Percentiles rank a stretch among this genome's conserved stretches.
These are phyloP conservation scores for Leccinum angustisporum DNA, from an alignment of 1,284 basidiomycete species.

Conservation along the genomic window DNA sequence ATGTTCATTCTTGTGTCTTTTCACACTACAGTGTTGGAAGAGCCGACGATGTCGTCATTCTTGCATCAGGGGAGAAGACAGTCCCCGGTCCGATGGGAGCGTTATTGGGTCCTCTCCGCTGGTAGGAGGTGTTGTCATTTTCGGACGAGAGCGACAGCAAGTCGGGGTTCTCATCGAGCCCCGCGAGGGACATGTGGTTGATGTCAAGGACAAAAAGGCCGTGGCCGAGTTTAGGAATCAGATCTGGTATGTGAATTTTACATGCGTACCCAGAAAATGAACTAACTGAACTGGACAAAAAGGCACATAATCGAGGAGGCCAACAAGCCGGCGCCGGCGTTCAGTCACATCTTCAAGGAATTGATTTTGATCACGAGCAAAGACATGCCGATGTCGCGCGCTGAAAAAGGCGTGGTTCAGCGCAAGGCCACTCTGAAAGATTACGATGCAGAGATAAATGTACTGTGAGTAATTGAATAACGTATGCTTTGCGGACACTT, in stretches of 20 bases:
- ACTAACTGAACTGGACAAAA: neutral
- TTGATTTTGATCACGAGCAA: slow-evolving; percentile 5
- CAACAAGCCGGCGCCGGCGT: slow-evolving; percentile 27
- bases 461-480: slow-evolving; percentile 21
- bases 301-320: slow-evolving; percentile 31
- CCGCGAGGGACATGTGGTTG: slow-evolving; percentile 20
- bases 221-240: slow-evolving; percentile 32
- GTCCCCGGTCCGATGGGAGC: slow-evolving; percentile 34
- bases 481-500: neutral
- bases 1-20: neutral
- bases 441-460: slow-evolving; percentile 29
- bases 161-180: slow-evolving; percentile 44
- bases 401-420: slow-evolving; percentile 28
- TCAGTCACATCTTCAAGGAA: slow-evolving; percentile 28
- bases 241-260: slow-evolving; percentile 35
- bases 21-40: neutral
- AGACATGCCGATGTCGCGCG: slow-evolving; percentile 11
- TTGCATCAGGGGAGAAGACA: slow-evolving; percentile 33
- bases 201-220: slow-evolving; percentile 28
- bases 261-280: neutral
- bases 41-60: slow-evolving; percentile 22
- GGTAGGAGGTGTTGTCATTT: slow-evolving; percentile 39
- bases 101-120: slow-evolving; percentile 18
- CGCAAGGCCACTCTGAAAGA: slow-evolving; percentile 22
- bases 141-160: slow-evolving; percentile 40